Evolutionary conservation across 768 basidiomycete genomes (phyloP), one percentile per base, ranked within the genome.

Genomic region (Suillus luteus): DNA sequence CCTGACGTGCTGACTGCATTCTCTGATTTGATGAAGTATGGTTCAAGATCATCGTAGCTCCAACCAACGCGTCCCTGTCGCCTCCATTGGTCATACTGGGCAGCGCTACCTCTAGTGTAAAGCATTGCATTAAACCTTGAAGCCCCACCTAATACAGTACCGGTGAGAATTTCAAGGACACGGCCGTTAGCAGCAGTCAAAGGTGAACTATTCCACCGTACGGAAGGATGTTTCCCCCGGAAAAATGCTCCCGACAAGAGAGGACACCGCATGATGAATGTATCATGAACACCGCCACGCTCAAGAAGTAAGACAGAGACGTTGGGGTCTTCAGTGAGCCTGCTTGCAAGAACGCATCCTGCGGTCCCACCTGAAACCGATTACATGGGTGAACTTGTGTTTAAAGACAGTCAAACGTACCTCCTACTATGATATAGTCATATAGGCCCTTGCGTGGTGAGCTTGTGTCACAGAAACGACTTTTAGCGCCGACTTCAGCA

Each of bases 81-180:
- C 24, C 49, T 68, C 73, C 78, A 79, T 22, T 61, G 61, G 55
- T 77, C 70, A 61, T 72, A 79, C 61, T 78, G 74, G 1, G 63
- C 73, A 10, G 76, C 70, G 5, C 69, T 63, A 1, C 73, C 74
- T 22, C 76, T 65, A 0, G 70, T 69, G 60, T 76, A 78, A 35
- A 73, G 61, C 68, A 80, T 71, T 37, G 77, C 79, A 69, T 86
- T 85, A 67, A 83, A 76, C 12, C 80, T 77, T 48, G 80, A 77
- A 12, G 75, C 77, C 1, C 84, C 84, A 33, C 84, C 84, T n/a
- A 86, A 73, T n/a, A 67, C 72, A 5, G 61, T 59, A 3, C 77
- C 78, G 2, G 68, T 60, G 11, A 65, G 46, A 22, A 48, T 48
- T 22, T 48, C 46, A 48, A 48, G 46, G 22, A 48, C 46, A 19